A percentile compares a stretch with the other conserved stretches of the same genome.
phyloP scores from a whole-genome alignment of 2,329 filamentous ascomycete species.

The Alternaria gansuensis region DNA sequence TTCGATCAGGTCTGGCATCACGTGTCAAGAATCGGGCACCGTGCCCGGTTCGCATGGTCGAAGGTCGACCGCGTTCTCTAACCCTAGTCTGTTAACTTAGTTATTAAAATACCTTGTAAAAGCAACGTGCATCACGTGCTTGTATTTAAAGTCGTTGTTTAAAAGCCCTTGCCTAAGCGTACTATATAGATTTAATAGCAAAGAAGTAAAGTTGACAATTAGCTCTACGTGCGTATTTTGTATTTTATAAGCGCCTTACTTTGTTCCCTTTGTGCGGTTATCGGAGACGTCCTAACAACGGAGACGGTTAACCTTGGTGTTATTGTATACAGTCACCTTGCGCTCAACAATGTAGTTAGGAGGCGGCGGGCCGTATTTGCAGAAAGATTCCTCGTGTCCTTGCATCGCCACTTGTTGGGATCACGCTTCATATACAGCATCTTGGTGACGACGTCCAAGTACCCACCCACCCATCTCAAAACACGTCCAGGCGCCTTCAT shows the following conservation, averaged over 20 bases:
- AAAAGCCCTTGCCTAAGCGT: not conserved
- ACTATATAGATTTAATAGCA: not conserved
- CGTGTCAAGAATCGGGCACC: not conserved
- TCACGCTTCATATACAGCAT: constrained; percentile 36
- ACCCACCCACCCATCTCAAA: not conserved
- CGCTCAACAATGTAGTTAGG: too few species aligned
- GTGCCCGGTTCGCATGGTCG: not conserved
- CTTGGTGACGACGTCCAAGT: constrained; percentile 38
- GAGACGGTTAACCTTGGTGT: constrained; percentile 10
- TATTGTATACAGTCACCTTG: too few species aligned
- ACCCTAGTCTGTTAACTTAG: not conserved
- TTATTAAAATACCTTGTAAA: not conserved
- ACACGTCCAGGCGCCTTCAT: not conserved
- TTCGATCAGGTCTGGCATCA: not conserved
- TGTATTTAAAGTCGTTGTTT: not conserved
- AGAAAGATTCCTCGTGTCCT: too few species aligned
- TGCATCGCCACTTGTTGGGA: constrained; percentile 26
- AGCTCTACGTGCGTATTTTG: too few species aligned
- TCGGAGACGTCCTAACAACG: constrained; percentile 14
- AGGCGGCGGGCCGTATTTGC: too few species aligned
- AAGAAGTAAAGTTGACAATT: too few species aligned
- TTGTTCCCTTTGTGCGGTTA: too few species aligned
- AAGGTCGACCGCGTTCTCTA: not conserved
- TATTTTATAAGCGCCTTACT: too few species aligned
- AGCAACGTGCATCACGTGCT: constrained; percentile 17